Base-by-base conservation (phyloP, 2,329 filamentous ascomycete species). In the Scedosporium apiospermum region DNA sequence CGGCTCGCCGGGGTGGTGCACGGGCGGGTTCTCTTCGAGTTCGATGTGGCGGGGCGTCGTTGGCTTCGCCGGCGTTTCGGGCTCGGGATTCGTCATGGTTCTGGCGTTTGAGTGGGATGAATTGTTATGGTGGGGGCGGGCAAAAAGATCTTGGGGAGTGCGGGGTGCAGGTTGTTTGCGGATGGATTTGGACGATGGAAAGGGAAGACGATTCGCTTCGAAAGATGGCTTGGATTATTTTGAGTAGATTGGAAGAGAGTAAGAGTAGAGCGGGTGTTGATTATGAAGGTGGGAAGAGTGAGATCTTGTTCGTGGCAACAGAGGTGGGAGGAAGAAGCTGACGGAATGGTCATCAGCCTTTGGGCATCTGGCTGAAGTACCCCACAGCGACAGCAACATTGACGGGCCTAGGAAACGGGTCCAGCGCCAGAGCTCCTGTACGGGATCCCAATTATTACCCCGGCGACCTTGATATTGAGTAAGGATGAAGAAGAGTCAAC, bases 41-140 rank as follows among this genome's bases (percentile, higher is more conserved):
- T 82, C 80, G 69, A 84, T 80, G 68, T 80, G 81, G 57, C 34
- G 21, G 18, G 55, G 12, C 34, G 41, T 46, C 41, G 60, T 30
- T 23, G 58, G 58, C n/a, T 42, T 41, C 21, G 16, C 30, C 9
- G 60, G 12, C n/a, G 46, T n/a, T 34, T 62, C 62, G 12, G 57
- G 30, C n/a, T 44, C 58, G 46, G 60, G 10, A 18, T 30, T 55
- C 49, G 49, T 61, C 58, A 55, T 55, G n/a, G 46, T 10, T 27
- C 2, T 26, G n/a, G 6, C 3, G 27, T 30, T 4, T 30, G 27
- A 6, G 27, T 30, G 23, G 49, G n/a, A 12, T 4, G 30, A 21
- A 38, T n/a, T 18, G 14, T 21, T 10, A 23, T 46, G 26, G 42
- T 2, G 44, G 46, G n/a, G 27, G 27, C 2, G 14, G 21, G n/a